phyloP scores from a whole-genome alignment of 768 basidiomycete species.

The Serendipita sp. region DNA sequence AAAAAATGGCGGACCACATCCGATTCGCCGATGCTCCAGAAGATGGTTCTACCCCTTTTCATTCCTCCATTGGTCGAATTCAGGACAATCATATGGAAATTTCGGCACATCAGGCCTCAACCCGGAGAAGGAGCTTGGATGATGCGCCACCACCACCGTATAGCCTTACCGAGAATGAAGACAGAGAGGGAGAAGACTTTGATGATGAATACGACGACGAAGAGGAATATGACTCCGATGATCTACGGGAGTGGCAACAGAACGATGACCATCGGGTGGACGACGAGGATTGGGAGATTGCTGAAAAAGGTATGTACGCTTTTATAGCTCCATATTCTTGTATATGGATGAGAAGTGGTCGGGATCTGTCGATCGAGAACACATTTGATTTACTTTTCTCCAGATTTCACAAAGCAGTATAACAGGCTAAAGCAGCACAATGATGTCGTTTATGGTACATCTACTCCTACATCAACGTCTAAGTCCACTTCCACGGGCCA shows the following conservation, averaged over 20 bases:
- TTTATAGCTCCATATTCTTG: not conserved
- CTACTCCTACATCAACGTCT: constrained; percentile 1
- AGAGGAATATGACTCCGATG: constrained; percentile 14
- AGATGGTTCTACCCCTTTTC: constrained; percentile 11
- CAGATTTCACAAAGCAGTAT: constrained; percentile 99
- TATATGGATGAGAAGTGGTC: no score
- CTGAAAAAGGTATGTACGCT: constrained; percentile 51
- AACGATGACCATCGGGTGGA: constrained; percentile 51
- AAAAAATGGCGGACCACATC: no score
- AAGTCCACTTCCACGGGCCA: constrained; percentile 8
- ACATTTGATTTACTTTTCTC: constrained; percentile 11
- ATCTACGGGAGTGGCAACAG: constrained; percentile 30
- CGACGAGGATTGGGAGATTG: constrained; percentile 80
- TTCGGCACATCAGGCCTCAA: no score
- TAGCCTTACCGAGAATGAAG: constrained; percentile 19
- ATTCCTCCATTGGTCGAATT: not conserved
- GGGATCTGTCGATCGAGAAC: not conserved
- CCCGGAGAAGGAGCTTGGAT: no score
- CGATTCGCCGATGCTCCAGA: constrained; percentile 35
- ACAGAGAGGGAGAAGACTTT: constrained; percentile 24
- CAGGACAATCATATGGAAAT: no score
- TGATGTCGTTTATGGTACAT: constrained; percentile 17
- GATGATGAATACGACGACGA: constrained; percentile 22
- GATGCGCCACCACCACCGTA: constrained; percentile 9
- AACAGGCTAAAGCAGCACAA: constrained; percentile 85